A percentile compares a stretch with the other conserved stretches of the same genome.
These are phyloP conservation scores for Venturia effusa DNA, from an alignment of 2,329 filamentous ascomycete genomes.

Conservation along the genomic window DNA sequence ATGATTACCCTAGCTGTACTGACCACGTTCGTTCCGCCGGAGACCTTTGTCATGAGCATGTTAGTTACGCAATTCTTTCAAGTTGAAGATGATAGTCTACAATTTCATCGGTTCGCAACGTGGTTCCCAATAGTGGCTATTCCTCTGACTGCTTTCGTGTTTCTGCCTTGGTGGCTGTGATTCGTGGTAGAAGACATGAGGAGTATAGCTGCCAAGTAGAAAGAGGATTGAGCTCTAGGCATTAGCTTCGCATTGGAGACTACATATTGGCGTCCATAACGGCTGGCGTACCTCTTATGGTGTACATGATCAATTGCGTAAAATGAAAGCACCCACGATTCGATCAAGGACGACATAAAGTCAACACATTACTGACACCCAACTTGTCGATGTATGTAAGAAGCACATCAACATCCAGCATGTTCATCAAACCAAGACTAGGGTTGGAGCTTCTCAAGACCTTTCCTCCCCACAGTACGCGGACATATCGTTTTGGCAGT, in stretches of 20 bases:
- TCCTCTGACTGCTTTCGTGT: neutral
- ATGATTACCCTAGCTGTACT: neutral
- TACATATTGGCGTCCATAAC: neutral
- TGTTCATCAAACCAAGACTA: slow-evolving; percentile 55
- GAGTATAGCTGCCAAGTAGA: neutral
- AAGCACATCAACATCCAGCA: slow-evolving; percentile 56
- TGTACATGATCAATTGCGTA: too few relatives aligned
- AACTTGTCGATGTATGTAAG: slow-evolving; percentile 62
- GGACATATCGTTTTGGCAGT: slow-evolving; percentile 28
- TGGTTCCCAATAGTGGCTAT: neutral
- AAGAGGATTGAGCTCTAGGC: neutral
- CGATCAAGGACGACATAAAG: neutral
- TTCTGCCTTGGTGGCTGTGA: neutral
- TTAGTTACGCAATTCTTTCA: neutral
- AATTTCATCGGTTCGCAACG: neutral
- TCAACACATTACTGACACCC: slow-evolving; percentile 39
- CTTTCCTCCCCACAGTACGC: slow-evolving; percentile 61
- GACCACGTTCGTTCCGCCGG: neutral
- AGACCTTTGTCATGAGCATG: too few relatives aligned
- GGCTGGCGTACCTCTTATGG: neutral
- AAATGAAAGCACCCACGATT: neutral
- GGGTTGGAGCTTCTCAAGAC: slow-evolving; percentile 59
- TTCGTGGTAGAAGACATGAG: neutral
- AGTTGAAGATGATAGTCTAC: neutral
- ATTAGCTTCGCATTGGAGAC: neutral